Evolutionary conservation across 225 moss, liverwort and hornwort species (phyloP).

Genomic region (Asterella californica): DNA sequence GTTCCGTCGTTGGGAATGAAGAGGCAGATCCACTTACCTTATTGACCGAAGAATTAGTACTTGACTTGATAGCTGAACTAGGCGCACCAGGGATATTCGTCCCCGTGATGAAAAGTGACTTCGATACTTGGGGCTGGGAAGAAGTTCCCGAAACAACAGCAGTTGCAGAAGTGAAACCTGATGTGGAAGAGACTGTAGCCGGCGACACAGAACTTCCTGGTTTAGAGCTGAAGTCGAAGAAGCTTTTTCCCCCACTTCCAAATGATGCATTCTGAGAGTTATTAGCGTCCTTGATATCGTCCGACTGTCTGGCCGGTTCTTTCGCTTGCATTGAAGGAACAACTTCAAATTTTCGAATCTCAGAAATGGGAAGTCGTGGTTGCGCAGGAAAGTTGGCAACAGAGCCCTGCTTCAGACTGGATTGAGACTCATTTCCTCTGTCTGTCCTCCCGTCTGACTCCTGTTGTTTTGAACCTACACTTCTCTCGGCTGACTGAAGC

Average conservation of each 20-base stretch:
- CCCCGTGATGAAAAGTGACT: not conserved
- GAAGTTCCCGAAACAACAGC: not conserved
- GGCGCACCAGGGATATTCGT: not conserved
- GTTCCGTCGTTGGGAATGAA: slow-evolving; percentile 2
- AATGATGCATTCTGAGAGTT: not conserved
- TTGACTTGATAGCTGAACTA: not conserved
- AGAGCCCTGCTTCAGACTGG: slow-evolving; percentile 11
- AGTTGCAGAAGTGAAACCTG: not conserved
- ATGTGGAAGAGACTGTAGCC: not conserved
- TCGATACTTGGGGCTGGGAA: slow-evolving; percentile 18
- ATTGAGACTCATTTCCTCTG: slow-evolving; percentile 2
- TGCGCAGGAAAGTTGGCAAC: not conserved
- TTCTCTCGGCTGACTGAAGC: slow-evolving; percentile 5
- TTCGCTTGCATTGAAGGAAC: not conserved
- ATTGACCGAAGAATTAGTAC: not conserved
- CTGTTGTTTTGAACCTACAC: not conserved
- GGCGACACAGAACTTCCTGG: not conserved
- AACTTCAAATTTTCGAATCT: not conserved
- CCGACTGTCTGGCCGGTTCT: slow-evolving; percentile 11
- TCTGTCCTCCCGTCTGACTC: slow-evolving; percentile 2
- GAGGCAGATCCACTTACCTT: not conserved
- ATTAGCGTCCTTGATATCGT: not conserved
- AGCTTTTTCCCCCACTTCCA: not conserved
- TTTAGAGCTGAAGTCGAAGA: slow-evolving; percentile 15
- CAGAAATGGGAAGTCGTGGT: not conserved